Base-by-base conservation (phyloP, 129 eudicot species). In the Apium graveolens region DNA sequence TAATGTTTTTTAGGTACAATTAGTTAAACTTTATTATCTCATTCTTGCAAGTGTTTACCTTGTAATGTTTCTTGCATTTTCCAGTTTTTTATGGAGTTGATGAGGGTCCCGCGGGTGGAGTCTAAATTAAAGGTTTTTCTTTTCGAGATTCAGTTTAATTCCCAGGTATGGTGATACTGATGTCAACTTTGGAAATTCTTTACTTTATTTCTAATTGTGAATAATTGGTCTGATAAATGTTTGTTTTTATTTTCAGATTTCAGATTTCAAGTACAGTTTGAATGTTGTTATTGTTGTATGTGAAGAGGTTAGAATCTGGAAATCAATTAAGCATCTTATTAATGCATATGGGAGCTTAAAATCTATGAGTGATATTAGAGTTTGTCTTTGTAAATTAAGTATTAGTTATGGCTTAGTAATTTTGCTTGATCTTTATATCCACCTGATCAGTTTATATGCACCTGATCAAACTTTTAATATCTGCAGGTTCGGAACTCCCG, bases 51-150 rank as follows among this genome's bases (percentile, higher is more conserved):
- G 12, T 21, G 39, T 38, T 77, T n/a, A 32, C 46, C 18, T 35
- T 17, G 29, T n/a, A 24, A 73, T 46, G 11, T 70, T 41, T 44
- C 9, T 79, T 78, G n/a, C 70, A 71, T 80, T 76, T 88, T 78
- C 70, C 91, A 91, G 97, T 91, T 88, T 82, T 94, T 94, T 77
- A 46, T 94, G 85, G 96, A 94, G 92, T 87, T 94, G 79, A 94
- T 94, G 98, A 94, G 90, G 84, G 98, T 91, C 74, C 98, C 98
- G 73, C 89, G 97, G 37, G 97, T 94, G 79, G 97, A 91, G 81
- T 91, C 98, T 12, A 94, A 94, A 84, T 85, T 94, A 79, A 85
- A 94, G 75, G 97, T 90, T 80, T 94, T 94, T 83, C 82, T 90
- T 44, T 94, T 94, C 86, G 91, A 91, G 89, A 91, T 94, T 85